phyloP scores from a whole-genome alignment of 1,284 basidiomycete species.

The Ustilago curta region DNA sequence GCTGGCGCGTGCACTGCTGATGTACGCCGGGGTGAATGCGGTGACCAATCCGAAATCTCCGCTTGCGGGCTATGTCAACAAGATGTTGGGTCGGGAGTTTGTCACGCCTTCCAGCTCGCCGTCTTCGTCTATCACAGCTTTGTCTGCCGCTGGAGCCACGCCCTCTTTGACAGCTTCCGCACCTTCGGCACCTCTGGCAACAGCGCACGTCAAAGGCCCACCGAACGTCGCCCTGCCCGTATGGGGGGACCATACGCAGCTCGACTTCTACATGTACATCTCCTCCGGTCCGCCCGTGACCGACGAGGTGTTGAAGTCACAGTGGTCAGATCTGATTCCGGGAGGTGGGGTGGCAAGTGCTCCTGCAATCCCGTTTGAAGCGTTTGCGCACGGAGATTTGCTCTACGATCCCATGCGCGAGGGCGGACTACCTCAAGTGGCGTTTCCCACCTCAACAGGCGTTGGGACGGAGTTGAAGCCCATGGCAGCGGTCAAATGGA shows the following conservation, averaged over 20 bases:
- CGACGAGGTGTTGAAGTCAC: conserved; percentile 31
- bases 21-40: conserved; percentile 46
- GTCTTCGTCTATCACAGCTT: not conserved
- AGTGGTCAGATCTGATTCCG: conserved; percentile 44
- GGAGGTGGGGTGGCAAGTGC: conserved; percentile 20
- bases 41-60: conserved; percentile 43
- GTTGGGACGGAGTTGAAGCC: conserved; percentile 8
- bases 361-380: conserved; percentile 37
- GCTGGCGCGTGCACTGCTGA: conserved; percentile 30
- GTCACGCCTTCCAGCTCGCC: not conserved
- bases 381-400: conserved; percentile 17
- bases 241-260: conserved; percentile 27
- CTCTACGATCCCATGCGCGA: conserved; percentile 34
- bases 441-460: not conserved
- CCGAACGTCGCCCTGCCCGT: conserved; percentile 36
- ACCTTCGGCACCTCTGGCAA: not conserved
- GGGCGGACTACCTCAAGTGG: not conserved
- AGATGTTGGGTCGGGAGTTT: conserved; percentile 24
- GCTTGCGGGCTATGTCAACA: conserved; percentile 27
- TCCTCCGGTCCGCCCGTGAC: conserved; percentile 29
- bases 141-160: not conserved
- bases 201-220: conserved; percentile 24
- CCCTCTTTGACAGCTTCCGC: not conserved
- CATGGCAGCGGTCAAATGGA: conserved; percentile 53
- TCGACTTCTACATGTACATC: conserved; percentile 58